These are phyloP conservation scores for Corymbia maculata DNA, from an alignment of 345 rosid species.

Conservation along the genomic window DNA sequence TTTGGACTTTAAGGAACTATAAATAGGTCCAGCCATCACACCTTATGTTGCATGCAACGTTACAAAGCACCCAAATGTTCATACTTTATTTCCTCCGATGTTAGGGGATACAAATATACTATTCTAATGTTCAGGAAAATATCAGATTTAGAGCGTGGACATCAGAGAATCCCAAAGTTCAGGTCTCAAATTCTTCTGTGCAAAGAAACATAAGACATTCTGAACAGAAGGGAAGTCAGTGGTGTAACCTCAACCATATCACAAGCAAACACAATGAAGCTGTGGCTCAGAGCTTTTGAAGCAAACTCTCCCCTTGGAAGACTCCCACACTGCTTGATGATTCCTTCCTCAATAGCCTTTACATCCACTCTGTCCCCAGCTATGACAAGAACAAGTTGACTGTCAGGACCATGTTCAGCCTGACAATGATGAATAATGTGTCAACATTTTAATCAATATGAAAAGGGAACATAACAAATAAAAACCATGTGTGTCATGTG, in stretches of 20 bases:
- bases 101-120: not conserved
- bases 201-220: not conserved
- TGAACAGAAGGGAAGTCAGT: not conserved
- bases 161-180: not conserved
- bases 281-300: slow-evolving; percentile 73
- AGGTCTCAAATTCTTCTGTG: not conserved
- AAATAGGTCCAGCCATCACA: not conserved
- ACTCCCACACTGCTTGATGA: slow-evolving; percentile 54
- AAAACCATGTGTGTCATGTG: not conserved
- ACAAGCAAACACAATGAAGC: slow-evolving; percentile 67
- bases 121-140: not conserved
- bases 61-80: not conserved
- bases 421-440: slow-evolving; percentile 11
- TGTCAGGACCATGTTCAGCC: slow-evolving; percentile 99
- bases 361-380: slow-evolving; percentile 70
- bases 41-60: not conserved
- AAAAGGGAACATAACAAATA: too few relatives aligned
- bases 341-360: slow-evolving; percentile 69
- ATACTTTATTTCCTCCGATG: not conserved
- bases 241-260: slow-evolving; percentile 74
- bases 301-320: slow-evolving; percentile 88
- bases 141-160: not conserved
- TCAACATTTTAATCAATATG: not conserved
- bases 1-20: not conserved
- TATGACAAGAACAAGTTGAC: slow-evolving; percentile 89